These are phyloP conservation scores for Colletotrichum salicis DNA, from an alignment of 2,329 filamentous ascomycete genomes.

Conservation along the genomic window DNA sequence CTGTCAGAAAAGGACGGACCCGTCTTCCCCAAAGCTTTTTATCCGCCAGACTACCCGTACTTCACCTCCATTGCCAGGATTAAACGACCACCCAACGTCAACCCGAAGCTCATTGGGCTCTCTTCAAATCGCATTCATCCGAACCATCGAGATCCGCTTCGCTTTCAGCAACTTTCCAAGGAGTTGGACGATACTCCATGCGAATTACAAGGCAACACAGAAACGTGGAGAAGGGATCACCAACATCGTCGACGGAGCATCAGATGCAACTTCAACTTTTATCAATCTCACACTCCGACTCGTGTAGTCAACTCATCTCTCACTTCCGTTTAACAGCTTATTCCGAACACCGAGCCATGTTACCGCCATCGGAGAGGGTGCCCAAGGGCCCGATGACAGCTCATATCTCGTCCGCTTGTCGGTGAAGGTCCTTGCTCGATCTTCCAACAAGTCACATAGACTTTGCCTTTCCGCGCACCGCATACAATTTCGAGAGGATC, in stretches of 20 bases:
- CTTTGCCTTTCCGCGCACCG: not conserved
- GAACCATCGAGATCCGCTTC: not conserved
- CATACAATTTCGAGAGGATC: not conserved
- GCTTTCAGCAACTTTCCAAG: not conserved
- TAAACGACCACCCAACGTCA: not conserved
- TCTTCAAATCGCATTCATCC: not conserved
- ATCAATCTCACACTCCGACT: not conserved
- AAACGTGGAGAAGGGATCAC: not conserved
- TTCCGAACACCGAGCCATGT: constrained; percentile 12
- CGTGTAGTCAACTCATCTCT: not conserved
- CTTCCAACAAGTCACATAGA: not conserved
- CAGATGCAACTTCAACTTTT: not conserved
- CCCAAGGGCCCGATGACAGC: constrained; percentile 19
- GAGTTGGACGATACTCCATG: not conserved
- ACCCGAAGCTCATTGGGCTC: not conserved
- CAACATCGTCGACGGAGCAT: not conserved
- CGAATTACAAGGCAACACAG: not conserved
- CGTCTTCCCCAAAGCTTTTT: not conserved
- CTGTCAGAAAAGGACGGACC: not conserved
- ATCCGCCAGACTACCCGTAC: not conserved
- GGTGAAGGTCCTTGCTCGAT: constrained; percentile 4
- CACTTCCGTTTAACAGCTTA: not conserved
- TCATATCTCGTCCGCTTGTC: constrained; percentile 12
- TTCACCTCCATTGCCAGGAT: not conserved
- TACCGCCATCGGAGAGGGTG: not conserved